Conservation (phyloP, 129 eudicot species). For the Chrysanthemum makinoi region DNA sequence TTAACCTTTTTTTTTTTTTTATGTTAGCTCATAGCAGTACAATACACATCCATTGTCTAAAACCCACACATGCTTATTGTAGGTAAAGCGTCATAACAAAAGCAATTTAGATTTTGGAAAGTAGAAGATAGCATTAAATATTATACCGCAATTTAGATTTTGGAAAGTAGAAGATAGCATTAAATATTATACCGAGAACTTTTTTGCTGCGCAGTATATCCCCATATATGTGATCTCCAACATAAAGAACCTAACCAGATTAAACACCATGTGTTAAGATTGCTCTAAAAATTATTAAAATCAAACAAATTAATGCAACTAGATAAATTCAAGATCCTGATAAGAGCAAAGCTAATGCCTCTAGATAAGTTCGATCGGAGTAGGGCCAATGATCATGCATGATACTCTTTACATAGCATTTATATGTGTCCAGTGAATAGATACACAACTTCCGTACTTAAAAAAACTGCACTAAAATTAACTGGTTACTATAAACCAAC, state of each 20-base stretch:
- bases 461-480: not conserved
- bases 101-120: not conserved
- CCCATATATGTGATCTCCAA: conserved; percentile 98
- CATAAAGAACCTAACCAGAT: conserved; percentile 77
- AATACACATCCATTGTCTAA: too few relatives aligned
- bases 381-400: not conserved
- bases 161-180: not conserved
- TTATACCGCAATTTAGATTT: conserved; percentile 43
- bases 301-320: not conserved
- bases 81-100: too few relatives aligned
- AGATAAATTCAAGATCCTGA: not conserved
- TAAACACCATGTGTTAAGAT: conserved; percentile 20
- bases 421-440: not conserved
- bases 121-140: not conserved
- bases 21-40: not conserved
- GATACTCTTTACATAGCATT: not conserved
- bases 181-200: conserved; percentile 59
- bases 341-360: not conserved
- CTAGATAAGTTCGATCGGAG: not conserved
- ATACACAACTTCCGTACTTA: not conserved
- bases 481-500: too few relatives aligned
- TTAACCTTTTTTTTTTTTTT: too few relatives aligned
- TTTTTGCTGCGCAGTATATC: conserved; percentile 97
- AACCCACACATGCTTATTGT: too few relatives aligned
- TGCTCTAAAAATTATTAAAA: not conserved